These are phyloP conservation scores for Alnus glutinosa DNA, from an alignment of 306 rosid species.

Conservation along the genomic window DNA sequence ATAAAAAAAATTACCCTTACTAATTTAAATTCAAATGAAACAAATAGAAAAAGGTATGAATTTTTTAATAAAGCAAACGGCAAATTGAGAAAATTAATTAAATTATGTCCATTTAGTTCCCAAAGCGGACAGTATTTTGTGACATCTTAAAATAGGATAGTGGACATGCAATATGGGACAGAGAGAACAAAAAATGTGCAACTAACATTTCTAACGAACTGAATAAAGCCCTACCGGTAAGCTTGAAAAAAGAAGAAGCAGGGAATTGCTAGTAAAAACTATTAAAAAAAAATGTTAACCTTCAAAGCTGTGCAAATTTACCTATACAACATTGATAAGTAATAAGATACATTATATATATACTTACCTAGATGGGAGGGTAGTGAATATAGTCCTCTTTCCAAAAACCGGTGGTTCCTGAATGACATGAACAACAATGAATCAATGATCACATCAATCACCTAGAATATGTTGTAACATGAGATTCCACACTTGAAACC, in stretches of 20 bases:
- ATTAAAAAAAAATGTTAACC: neutral
- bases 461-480: constrained; percentile 26
- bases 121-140: neutral
- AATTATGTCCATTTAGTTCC: neutral
- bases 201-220: neutral
- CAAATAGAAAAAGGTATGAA: neutral
- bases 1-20: neutral
- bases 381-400: constrained; percentile 77
- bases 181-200: neutral
- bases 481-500: constrained; percentile 16
- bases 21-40: neutral
- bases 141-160: neutral
- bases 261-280: neutral
- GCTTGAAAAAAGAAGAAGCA: neutral
- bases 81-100: neutral
- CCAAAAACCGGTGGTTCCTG: constrained; percentile 98
- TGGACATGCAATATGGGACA: neutral
- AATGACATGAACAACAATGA: constrained; percentile 33
- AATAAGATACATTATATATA: constrained; percentile 10
- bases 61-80: neutral
- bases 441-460: constrained; percentile 26
- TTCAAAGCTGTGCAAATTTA: neutral
- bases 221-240: neutral
- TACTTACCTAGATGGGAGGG: constrained; percentile 73
- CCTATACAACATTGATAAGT: neutral